Base-by-base conservation (phyloP, 78 protist genomes). In the slime mould (Dictyostelium discoideum) region DNA sequence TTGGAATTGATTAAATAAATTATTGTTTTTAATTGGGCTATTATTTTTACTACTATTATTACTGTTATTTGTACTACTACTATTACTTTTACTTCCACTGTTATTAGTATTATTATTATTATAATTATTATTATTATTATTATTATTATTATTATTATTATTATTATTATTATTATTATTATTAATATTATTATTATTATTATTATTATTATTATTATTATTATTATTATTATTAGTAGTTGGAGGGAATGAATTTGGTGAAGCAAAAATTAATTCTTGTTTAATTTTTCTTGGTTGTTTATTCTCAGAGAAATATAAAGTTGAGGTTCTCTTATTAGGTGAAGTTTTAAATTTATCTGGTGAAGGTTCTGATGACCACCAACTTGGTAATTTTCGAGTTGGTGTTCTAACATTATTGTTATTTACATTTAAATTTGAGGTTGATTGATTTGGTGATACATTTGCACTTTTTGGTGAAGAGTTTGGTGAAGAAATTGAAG, bases 311-410 rank as follows among this genome's bases (percentile, higher is more conserved):
- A 83, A 83, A 67, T 89, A 89, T 7, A 82, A 18, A 60, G 69
- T 89, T 32, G 78, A 42, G 16, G 94, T 89, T 48, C 80, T 80
- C 37, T 89, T 89, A 20, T 82, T 40, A 67, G 94, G 94, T 7
- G 94, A 89, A 6, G 57, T 85, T 50, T 82, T 82, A 2, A 26
- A 78, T 32, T 65, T 20, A 16, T 24, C 24, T 3, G 18, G 46
- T 48, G 92, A 50, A 0, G 92, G 85, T 5, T 72, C 79, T 8
- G 73, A 22, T 8, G 69, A 16, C 85, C 54, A 44, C 93, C 93
- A 87, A 13, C n/a, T 42, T 32, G 93, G 86, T 14, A 88, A 29
- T 29, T 46, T 80, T 8, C 82, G 79, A 48, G 85, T 48, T 24
- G 69, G 69, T 24, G 69, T 37, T 42, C 54, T 77, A 11, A 14